Conservation (phyloP, 805 yeast genomes). For the Lachancea sp. region DNA sequence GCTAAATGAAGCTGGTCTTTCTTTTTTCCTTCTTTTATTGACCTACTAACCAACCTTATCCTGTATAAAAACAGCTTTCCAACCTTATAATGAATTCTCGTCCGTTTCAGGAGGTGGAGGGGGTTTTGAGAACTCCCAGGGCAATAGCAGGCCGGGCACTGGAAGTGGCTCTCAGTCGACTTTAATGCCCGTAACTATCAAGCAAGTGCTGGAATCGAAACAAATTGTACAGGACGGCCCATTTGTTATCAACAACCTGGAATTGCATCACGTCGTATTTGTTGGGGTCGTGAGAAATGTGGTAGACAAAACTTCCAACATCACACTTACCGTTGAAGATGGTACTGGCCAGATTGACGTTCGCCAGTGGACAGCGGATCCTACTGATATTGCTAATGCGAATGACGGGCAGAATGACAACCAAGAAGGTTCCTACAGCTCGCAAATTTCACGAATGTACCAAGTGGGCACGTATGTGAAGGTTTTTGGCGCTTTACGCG, state of each 20-base stretch:
- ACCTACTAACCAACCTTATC: neutral
- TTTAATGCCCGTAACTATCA: slow-evolving; percentile 65
- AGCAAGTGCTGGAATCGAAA: slow-evolving; percentile 57
- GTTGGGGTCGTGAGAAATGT: slow-evolving; percentile 68
- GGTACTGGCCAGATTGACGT: slow-evolving; percentile 67
- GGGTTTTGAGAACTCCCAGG: slow-evolving; percentile 25
- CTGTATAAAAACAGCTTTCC: slow-evolving; percentile 18
- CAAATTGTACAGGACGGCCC: slow-evolving; percentile 63
- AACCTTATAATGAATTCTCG: slow-evolving; percentile 31
- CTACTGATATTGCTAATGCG: slow-evolving; percentile 27
- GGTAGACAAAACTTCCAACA: slow-evolving; percentile 49
- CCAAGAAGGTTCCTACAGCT: slow-evolving; percentile 17
- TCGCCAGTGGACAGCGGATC: slow-evolving; percentile 55
- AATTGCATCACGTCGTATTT: slow-evolving; percentile 55
- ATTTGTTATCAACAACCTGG: slow-evolving; percentile 51
- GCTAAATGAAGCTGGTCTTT: too few species aligned
- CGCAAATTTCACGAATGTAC: slow-evolving; percentile 33
- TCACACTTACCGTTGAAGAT: slow-evolving; percentile 61
- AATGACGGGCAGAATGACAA: slow-evolving; percentile 22
- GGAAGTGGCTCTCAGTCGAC: slow-evolving; percentile 23
- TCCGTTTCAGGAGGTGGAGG: slow-evolving; percentile 31
- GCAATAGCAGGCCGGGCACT: slow-evolving; percentile 19
- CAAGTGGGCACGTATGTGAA: slow-evolving; percentile 52
- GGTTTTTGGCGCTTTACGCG: slow-evolving; percentile 50
- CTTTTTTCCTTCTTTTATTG: neutral